Conservation (phyloP, 441 rosid species). For the Pelargonium citronellum region DNA sequence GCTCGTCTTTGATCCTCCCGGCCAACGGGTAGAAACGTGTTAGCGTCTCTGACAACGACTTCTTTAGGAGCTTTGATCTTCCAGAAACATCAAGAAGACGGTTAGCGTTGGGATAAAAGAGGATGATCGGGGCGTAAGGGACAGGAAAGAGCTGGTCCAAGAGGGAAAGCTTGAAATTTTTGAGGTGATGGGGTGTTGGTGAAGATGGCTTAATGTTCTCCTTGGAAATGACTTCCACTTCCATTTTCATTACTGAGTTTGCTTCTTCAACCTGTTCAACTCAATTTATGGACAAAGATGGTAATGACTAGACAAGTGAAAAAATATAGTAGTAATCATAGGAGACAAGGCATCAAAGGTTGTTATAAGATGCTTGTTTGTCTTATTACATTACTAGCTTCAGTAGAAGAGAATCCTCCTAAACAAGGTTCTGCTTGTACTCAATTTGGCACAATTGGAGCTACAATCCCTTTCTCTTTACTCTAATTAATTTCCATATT, state of each 20-base stretch:
- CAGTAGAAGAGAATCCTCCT: too few species aligned
- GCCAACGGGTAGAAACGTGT: constrained; percentile 44
- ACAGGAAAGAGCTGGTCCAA: not conserved
- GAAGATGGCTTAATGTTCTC: not conserved
- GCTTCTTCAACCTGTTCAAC: not conserved
- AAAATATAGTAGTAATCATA: too few species aligned
- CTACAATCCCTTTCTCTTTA: too few species aligned
- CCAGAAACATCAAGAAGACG: too few species aligned
- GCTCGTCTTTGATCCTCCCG: constrained; percentile 39
- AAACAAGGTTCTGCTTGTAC: too few species aligned
- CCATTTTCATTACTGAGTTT: not conserved
- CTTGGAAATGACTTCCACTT: not conserved
- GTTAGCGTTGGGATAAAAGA: not conserved
- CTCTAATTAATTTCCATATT: too few species aligned
- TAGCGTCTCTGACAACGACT: constrained; percentile 37
- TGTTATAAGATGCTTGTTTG: too few species aligned
- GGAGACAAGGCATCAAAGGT: too few species aligned
- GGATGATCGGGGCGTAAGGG: not conserved
- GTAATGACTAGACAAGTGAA: too few species aligned
- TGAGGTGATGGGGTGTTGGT: not conserved
- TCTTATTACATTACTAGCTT: too few species aligned
- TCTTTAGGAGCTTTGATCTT: not conserved
- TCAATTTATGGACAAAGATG: too few species aligned
- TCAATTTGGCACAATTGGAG: too few species aligned
- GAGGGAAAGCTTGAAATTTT: not conserved